Base-by-base conservation (phyloP, 1,284 basidiomycete genomes). In the Marasmius tenuissimus region DNA sequence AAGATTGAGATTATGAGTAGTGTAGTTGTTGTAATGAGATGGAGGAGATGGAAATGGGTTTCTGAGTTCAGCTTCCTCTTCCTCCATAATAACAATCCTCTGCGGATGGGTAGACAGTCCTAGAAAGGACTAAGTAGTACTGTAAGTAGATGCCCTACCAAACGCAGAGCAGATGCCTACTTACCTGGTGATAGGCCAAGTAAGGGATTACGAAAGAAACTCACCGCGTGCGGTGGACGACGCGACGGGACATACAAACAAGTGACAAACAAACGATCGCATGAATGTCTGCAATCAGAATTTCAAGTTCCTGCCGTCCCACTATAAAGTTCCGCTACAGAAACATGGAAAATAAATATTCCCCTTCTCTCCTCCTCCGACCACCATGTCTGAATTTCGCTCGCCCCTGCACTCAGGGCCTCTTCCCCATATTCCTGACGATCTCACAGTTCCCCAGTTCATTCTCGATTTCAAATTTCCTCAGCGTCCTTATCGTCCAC, bases 1-100 rank as follows among this genome's bases (percentile, higher is more conserved):
- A 11, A 92, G 80, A 18, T 80, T 77, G 53, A 93, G 77, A 68
- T 93, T 91, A 70, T 86, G 87, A 1, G 81, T 68, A 0, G 91
- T 85, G 69, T 91, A 91, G 61, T 85, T 86, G 10, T 82, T 81
- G 71, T 92, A 91, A 70, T 90, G 87, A 14, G 90, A 91, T 0
- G 91, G 91, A 1, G 91, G 91, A 10, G 90, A 91, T 35, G 91
- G 91, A 70, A 92, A 93, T 4, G 91, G 91, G 72, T 91, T 92
- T 66, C 88, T 83, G 52, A 93, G 79, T 68, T 92, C 90, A 59
- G 85, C 81, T 61, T 90, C 88, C 66, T 91, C 84, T 59, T 90
- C 87, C 65, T 87, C 85, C 83, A 85, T 85, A 64, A 47, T 14
- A 14, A 35, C 33, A 27, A 4, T 27, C 27, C 27, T 27, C 38